Base-by-base conservation (phyloP, 495 filamentous ascomycete species). In the Saxophila tyrrhenica region DNA sequence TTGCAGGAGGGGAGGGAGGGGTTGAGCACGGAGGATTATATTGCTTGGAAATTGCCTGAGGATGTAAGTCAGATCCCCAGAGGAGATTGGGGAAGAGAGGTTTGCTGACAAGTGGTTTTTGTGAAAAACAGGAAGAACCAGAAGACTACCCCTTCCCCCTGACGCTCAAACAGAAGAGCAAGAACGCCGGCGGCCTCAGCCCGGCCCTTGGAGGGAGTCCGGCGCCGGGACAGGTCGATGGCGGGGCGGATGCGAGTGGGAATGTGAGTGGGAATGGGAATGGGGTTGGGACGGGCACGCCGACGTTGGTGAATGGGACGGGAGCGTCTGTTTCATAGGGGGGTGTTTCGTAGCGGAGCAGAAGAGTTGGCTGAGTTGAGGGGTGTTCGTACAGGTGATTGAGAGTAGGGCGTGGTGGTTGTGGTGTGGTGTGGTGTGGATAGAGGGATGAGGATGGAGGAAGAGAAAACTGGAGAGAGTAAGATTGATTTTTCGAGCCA, bases 41-140 rank as follows among this genome's bases (percentile, higher is more conserved):
- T 97, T 59, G 84, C 92, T 41, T 98, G 94, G 92, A 94, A 91
- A 69, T 74, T 98, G 21, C 92, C 92, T 86, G 96, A 79, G 32
- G 61, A 63, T 52, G 58, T 60, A 21, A 9, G 58, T 59, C 11
- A 11, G 39, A 19, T 20, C 32, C 32, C 50, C 50, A 11, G 10
- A 25, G 7, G 17, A 35, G 29, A 5, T 5, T 35, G 29, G 29
- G 29, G 38, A 13, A 3, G 15, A 23, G 50, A 21, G 8, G 29
- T 44, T 35, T 35, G 29, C 7, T 8, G 3, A 13, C 29, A 7
- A 35, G 13, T 35, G 29, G 5, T 35, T 35, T 35, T 5, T 39
- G 13, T n/a, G n/a, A n/a, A n/a, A n/a, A 41, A 49, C 91, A 98
- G 69, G 92, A 98, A 70, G 88, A 95, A 54, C 81, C 86, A 3